These are phyloP conservation scores for Chenopodium suecicum DNA, from an alignment of 148 eudicot species.

Conservation along the genomic window DNA sequence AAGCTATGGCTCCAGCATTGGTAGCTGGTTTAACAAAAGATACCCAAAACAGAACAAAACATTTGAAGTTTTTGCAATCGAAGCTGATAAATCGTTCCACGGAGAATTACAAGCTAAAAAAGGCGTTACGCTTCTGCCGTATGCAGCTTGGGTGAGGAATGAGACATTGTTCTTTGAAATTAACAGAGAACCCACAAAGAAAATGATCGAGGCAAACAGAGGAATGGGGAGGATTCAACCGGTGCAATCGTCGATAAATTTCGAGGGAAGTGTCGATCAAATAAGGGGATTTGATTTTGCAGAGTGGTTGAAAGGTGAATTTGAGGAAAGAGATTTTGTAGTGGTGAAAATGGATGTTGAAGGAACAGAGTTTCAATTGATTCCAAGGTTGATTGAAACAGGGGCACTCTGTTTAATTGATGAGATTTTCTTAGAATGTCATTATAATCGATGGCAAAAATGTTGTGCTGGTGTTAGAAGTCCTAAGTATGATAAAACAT, in stretches of 20 bases:
- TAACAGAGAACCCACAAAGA: conserved; percentile 51
- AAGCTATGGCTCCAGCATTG: conserved; percentile 88
- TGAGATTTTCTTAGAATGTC: conserved; percentile 84
- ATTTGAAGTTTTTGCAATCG: conserved; percentile 75
- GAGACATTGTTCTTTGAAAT: conserved; percentile 81
- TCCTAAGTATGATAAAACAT: conserved; percentile 65
- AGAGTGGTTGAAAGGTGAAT: conserved; percentile 66
- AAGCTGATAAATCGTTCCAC: conserved; percentile 68
- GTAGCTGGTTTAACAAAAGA: conserved; percentile 77
- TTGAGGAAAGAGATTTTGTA: conserved; percentile 60
- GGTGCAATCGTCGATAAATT: conserved; percentile 32
- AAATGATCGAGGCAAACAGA: conserved; percentile 38
- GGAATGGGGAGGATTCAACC: conserved; percentile 86
- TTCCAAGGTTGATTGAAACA: conserved; percentile 71
- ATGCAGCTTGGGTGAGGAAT: conserved; percentile 85
- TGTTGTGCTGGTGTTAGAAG: conserved; percentile 85
- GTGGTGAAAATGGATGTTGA: conserved; percentile 96
- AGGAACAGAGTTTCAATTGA: conserved; percentile 78
- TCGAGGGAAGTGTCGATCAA: conserved; percentile 38
- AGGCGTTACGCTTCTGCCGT: conserved; percentile 63
- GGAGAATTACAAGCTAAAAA: conserved; percentile 63
- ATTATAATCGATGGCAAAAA: conserved; percentile 84
- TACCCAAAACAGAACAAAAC: conserved; percentile 83
- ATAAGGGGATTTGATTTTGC: conserved; percentile 84
- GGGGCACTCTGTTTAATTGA: conserved; percentile 90